phyloP scores from a whole-genome alignment of 441 rosid genomes.

The Erysimum pusillum region DNA sequence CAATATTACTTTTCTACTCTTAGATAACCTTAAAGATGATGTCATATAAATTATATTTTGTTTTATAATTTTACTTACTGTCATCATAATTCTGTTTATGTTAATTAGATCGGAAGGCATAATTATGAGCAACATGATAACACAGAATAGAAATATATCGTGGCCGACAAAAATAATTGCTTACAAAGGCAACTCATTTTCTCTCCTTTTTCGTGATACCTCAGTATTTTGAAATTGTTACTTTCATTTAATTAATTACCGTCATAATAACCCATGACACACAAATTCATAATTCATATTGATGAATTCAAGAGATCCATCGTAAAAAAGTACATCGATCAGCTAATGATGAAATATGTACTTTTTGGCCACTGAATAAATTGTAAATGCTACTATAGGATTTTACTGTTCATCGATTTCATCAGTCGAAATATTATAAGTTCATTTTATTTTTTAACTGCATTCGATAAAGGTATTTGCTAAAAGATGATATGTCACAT shows the following conservation, averaged over 20 bases:
- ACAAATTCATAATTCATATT: neutral
- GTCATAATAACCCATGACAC: slow-evolving; percentile 16
- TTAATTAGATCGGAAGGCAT: slow-evolving; percentile 35
- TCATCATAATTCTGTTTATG: neutral
- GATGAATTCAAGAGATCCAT: neutral
- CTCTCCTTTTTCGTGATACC: slow-evolving; percentile 24
- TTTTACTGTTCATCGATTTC: neutral
- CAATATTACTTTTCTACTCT: neutral
- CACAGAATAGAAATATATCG: slow-evolving; percentile 25
- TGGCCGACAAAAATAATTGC: slow-evolving; percentile 48
- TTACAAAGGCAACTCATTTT: slow-evolving; percentile 38
- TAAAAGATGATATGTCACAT: slow-evolving; percentile 19
- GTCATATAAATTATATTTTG: neutral
- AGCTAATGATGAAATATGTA: neutral
- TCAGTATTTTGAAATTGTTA: slow-evolving; percentile 15
- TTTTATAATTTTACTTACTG: neutral
- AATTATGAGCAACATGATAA: slow-evolving; percentile 16
- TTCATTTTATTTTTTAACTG: neutral
- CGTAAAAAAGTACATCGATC: slow-evolving; percentile 1
- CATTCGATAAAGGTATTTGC: neutral
- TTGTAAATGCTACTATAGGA: neutral
- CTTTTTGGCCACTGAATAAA: slow-evolving; percentile 1
- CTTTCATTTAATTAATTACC: slow-evolving; percentile 1
- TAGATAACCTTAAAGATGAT: slow-evolving; percentile 8
- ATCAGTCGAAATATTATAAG: neutral